phyloP scores from a whole-genome alignment of 352 stramenopile species.

The Phytophthora melonis region DNA sequence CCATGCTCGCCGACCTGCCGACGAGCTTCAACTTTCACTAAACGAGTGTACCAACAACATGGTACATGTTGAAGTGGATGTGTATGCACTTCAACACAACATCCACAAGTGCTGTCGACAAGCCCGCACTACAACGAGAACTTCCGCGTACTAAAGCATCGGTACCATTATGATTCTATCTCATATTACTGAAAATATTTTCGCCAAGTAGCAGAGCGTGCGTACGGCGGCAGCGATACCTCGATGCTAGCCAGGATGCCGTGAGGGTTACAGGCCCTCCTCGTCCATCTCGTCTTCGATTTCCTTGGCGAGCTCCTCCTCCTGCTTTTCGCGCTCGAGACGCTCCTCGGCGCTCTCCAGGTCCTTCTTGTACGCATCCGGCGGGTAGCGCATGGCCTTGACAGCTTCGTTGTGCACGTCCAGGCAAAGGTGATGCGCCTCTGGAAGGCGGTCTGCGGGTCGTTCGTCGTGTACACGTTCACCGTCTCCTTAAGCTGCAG shows the following conservation, averaged over 20 bases:
- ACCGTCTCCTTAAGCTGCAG: slow-evolving; percentile 92
- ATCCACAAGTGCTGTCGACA: too few species aligned
- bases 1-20: slow-evolving; percentile 53
- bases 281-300: slow-evolving; percentile 98
- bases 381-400: slow-evolving; percentile 97
- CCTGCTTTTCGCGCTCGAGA: slow-evolving; percentile 93
- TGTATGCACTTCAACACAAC: too few species aligned
- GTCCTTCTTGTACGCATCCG: slow-evolving; percentile 98
- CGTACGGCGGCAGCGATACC: too few species aligned
- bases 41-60: too few species aligned
- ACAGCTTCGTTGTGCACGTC: slow-evolving; percentile 99
- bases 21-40: too few species aligned
- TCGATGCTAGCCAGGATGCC: too few species aligned
- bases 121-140: too few species aligned
- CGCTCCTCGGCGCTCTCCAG: slow-evolving; percentile 93
- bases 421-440: slow-evolving; percentile 97
- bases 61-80: too few species aligned
- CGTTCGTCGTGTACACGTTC: slow-evolving; percentile 93
- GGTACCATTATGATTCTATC: too few species aligned
- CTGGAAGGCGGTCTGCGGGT: slow-evolving; percentile 96
- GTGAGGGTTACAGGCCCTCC: slow-evolving; percentile 70
- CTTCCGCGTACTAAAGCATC: too few species aligned
- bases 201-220: too few species aligned
- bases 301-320: slow-evolving; percentile 96
- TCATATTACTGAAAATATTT: too few species aligned